Evolutionary conservation across 768 basidiomycete genomes (phyloP).

Genomic region (Naganishia vaughanmartiniae): DNA sequence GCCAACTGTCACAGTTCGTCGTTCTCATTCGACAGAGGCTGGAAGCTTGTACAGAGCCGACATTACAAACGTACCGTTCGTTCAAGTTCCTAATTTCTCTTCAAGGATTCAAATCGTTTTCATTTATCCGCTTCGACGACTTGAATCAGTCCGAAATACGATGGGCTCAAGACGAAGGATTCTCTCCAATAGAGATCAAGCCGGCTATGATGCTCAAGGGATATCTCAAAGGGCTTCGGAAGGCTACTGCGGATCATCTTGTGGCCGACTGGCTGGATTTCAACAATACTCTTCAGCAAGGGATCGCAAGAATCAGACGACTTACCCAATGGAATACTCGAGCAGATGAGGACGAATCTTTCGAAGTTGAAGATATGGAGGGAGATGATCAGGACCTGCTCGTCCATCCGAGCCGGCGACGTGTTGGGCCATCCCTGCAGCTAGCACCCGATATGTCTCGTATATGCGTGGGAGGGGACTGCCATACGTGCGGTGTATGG

Average conservation of each 20-base stretch:
- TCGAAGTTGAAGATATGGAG: background rate
- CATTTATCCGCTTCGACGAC: background rate
- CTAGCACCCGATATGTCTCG: background rate
- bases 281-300: background rate
- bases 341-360: background rate
- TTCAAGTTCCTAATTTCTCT: background rate
- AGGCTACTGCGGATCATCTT: background rate
- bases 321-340: background rate
- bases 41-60: background rate
- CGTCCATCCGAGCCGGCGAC: background rate
- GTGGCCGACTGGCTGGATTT: background rate
- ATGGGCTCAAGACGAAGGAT: background rate
- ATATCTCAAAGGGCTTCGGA: background rate
- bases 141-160: background rate
- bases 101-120: background rate
- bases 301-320: background rate
- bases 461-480: background rate
- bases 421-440: background rate
- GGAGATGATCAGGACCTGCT: background rate
- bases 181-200: background rate
- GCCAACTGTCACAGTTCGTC: background rate
- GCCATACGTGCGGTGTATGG: background rate
- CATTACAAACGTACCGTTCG: background rate
- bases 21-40: background rate
- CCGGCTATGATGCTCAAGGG: background rate